Evolutionary conservation across 2,329 filamentous ascomycete genomes (phyloP), one percentile per base, ranked within the genome.

Genomic region (Pestalotiopsis sp.): DNA sequence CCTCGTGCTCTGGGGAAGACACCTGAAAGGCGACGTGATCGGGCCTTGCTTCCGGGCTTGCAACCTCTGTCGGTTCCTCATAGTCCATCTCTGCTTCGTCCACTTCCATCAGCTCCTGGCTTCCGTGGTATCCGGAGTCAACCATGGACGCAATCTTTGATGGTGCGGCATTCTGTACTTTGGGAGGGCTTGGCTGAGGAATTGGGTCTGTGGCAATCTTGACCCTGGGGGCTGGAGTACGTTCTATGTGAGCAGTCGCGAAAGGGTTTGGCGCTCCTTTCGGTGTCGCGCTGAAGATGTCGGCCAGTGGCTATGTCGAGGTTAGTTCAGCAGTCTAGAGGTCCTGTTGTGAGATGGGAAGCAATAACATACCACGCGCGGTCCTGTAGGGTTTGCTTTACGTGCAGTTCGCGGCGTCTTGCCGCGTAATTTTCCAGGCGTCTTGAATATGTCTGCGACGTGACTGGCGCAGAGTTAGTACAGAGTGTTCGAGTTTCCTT

Each of bases 361-460:
- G 31, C 25, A 68, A 66, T 70, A 73, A 82, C 89, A 81, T 84
- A 93, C 92, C 71, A 90, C 87, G 75, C 92, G 88, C 39, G 84
- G 80, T 77, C 92, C 90, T 31, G 81, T 79, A 11, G 83, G 81
- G 74, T 87, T 85, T 63, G 80, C 81, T 77, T 92, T 94, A 68
- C 90, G 88, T 41, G 83, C 84, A 20, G 92, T 94, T 70, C 91
- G 87, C 57, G 93, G 93, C 36, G 93, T 95, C 82, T 94, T 95
- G 67, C 91, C 93, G 72, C 93, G 90, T 78, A 96, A 82, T 78
- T 94, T 95, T 68, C 93, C 93, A 3, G 93, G 93, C 49, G 93
- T 96, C 78, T 98, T 99, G 84, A 98, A 98, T n/a, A 97, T 91
- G 75, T 98, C 95, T 71, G 93, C 89, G 70, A 98, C 91, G 78